Conservation (phyloP, 2,329 filamentous ascomycete species). For the Lachnellula cervina region DNA sequence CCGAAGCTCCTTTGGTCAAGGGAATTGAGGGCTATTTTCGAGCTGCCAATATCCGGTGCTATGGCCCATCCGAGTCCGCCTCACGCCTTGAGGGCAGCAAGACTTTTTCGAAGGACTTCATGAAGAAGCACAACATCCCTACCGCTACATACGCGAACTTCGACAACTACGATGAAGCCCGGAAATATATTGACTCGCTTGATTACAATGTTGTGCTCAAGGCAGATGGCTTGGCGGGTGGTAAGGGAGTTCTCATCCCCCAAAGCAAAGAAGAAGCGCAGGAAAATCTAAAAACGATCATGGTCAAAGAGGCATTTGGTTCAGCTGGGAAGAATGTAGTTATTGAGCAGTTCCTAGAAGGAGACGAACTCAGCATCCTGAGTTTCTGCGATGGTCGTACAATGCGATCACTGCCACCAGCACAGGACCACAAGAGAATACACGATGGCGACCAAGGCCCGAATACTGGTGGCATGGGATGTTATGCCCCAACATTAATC, state of each 20-base stretch:
- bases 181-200: constrained; percentile 67
- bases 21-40: constrained; percentile 84
- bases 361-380: constrained; percentile 87
- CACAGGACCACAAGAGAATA: constrained; percentile 95
- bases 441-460: constrained; percentile 85
- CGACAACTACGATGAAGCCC: constrained; percentile 66
- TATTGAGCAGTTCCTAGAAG: constrained; percentile 88
- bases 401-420: constrained; percentile 77
- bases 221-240: constrained; percentile 83
- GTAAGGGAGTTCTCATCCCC: constrained; percentile 83
- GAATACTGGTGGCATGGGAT: constrained; percentile 97
- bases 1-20: constrained; percentile 88
- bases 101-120: constrained; percentile 96
- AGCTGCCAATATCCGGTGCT: constrained; percentile 37
- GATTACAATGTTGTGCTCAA: constrained; percentile 84
- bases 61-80: constrained; percentile 79
- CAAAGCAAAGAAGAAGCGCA: constrained; percentile 73
- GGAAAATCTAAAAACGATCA: constrained; percentile 78
- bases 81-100: constrained; percentile 94
- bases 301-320: constrained; percentile 84
- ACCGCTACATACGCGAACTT: constrained; percentile 92
- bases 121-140: constrained; percentile 84
- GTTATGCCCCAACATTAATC: constrained; percentile 86
- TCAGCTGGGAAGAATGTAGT: constrained; percentile 85
- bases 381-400: constrained; percentile 88